Base-by-base conservation (phyloP, 2,329 filamentous ascomycete genomes). In the Polychaeton citri region DNA sequence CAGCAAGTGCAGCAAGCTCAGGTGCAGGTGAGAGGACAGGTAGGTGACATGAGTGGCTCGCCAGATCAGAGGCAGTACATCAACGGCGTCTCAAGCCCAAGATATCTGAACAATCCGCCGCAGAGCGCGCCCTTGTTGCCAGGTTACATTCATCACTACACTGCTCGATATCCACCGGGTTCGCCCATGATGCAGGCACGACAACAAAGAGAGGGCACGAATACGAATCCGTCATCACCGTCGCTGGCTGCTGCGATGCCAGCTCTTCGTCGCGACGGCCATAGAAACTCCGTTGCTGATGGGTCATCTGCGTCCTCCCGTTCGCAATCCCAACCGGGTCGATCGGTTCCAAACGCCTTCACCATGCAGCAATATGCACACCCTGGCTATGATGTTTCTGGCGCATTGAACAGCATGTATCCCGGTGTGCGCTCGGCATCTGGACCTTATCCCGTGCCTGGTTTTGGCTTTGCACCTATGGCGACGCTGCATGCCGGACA, bases 261-360 rank as follows among this genome's bases (percentile, higher is more conserved):
- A 12, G 53, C 57, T n/a, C 45, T 63, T 24, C 57, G 63, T 19
- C 48, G 63, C 41, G 55, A 57, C 13, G 53, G 55, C 2, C 63
- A 67, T 40, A 57, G 64, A 10, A 52, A 55, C 8, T 63, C 61
- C 4, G 55, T 64, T 33, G 54, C 61, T n/a, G 64, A 63, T 39
- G 60, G 61, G 18, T 40, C 51, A 10, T 44, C 44, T 13, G 57
- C 51, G 33, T 61, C 63, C 6, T 52, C 59, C 31, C 58, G 65
- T 32, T 69, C 65, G 21, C 65, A 69, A 37, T 68, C 65, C 6
- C 65, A 69, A 40, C 65, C 65, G 36, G 61, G 64, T 15, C 61
- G 65, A 21, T 59, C 58, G 6, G 43, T 60, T 33, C 58, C 55
- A 19, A 60, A 60, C 39, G 56, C 60, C 19, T 43, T 62, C 21